Evolutionary conservation across 768 basidiomycete genomes (phyloP), one percentile per base, ranked within the genome.

Genomic region (Mycena sanguinolenta): DNA sequence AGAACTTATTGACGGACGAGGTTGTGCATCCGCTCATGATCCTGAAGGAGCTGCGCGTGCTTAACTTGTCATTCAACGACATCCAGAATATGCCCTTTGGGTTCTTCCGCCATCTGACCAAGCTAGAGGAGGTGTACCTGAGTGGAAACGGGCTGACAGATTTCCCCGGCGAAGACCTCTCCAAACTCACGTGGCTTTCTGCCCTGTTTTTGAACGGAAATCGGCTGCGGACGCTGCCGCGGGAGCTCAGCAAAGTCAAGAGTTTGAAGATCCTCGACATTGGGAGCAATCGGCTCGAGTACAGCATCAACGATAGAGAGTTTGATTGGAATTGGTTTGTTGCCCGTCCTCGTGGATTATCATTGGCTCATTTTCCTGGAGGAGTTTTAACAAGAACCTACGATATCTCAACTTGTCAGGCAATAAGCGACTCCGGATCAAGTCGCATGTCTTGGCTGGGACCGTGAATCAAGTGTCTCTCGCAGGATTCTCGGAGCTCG

Each of bases 261-360:
- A 91, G 87, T 55, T 82, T 99, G 76, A 88, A 86, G 62, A 89
- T 93, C 36, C 85, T 99, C 74, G 98, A 99, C 77, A 97, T 94
- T 6, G 97, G 98, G 9, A 96, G 92, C 79, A 99, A 99, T 79
- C 80, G 90, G 62, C 84, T 99, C 80, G 95, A 94, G 87, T 99
- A 99, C 81, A 99, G 99, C 78, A 96, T 98, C 74, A 94, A 95
- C 74, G 99, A 99, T 76, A 96, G 92, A 92, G 95, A 97, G 79
- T 99, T 96, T 79, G 98, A 99, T 82, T 99, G 97, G 97, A 99
- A 99, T 79, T 98, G 98, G 97, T 97, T 72, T 57, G 89, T 82
- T 39, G 25, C 27, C 25, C 38, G 30, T 36, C 39, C 12, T 36
- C 44, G 13, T 38, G 3, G 4, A 6, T 39, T 65, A 8, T 68